Evolutionary conservation across 352 stramenopile species (phyloP).

Genomic region (Pythium oligandrum): DNA sequence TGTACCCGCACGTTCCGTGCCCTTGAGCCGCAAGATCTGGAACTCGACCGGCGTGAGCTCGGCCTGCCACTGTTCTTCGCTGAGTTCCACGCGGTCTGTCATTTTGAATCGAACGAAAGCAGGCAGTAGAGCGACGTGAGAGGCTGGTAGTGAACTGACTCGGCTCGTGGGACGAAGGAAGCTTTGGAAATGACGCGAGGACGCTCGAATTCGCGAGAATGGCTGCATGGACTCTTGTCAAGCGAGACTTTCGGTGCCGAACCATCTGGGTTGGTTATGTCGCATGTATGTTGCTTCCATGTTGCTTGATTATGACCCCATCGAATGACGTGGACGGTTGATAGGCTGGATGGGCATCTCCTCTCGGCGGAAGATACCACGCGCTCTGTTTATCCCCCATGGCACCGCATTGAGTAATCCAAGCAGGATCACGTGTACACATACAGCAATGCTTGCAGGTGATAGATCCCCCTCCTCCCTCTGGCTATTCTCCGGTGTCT

Average conservation of each 20-base stretch:
- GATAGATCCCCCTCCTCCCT: no score
- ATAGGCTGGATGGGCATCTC: no score
- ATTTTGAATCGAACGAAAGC: conserved; percentile 27
- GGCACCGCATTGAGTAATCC: no score
- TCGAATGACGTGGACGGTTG: no score
- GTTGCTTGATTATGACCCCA: no score
- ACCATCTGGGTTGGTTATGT: conserved; percentile 6
- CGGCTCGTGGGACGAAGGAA: not conserved
- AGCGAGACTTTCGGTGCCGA: not conserved
- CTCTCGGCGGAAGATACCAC: no score
- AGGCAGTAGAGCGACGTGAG: not conserved
- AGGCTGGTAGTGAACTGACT: not conserved
- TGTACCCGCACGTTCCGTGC: conserved; percentile 83
- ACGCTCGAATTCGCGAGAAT: not conserved
- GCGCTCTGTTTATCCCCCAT: no score
- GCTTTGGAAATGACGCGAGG: not conserved
- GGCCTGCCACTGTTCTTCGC: conserved; percentile 80
- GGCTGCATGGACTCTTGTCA: no score
- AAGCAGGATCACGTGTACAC: no score
- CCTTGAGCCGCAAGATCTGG: conserved; percentile 87
- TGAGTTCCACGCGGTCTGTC: conserved; percentile 44
- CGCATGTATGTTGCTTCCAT: conserved; percentile 10
- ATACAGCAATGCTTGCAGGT: no score
- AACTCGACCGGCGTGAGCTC: conserved; percentile 75
- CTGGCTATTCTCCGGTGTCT: no score